phyloP scores from a whole-genome alignment of 2,329 filamentous ascomycete genomes.

The Hirsutella rhossiliensis region DNA sequence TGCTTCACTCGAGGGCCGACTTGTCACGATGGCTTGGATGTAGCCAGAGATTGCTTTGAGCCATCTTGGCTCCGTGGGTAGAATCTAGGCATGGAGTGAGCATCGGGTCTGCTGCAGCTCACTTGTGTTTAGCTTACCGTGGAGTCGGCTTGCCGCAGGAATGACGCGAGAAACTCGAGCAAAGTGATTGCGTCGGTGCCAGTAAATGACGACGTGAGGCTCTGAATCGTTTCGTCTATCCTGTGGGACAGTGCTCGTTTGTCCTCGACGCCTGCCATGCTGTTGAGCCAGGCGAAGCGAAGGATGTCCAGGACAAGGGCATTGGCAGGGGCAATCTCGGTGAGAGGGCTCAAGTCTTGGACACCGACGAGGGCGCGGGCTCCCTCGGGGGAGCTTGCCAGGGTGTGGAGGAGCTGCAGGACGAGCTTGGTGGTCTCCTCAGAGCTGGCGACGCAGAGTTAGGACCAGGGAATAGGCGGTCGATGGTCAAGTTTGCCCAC shows the following conservation, averaged over 20 bases:
- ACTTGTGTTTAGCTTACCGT: slow-evolving; percentile 25
- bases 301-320: slow-evolving; percentile 43
- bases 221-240: slow-evolving; percentile 34
- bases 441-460: slow-evolving; percentile 23
- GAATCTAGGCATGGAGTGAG: slow-evolving; percentile 22
- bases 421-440: slow-evolving; percentile 38
- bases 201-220: slow-evolving; percentile 39
- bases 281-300: slow-evolving; percentile 43
- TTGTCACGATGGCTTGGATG: slow-evolving; percentile 41
- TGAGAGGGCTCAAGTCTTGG: slow-evolving; percentile 40
- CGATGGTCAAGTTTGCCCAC: slow-evolving; percentile 19
- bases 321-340: slow-evolving; percentile 43
- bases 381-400: slow-evolving; percentile 40
- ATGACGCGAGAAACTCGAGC: slow-evolving; percentile 40
- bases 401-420: slow-evolving; percentile 43
- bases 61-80: slow-evolving; percentile 42
- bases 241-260: slow-evolving; percentile 19
- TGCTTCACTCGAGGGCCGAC: slow-evolving; percentile 40
- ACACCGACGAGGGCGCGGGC: slow-evolving; percentile 34
- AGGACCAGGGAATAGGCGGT: neutral
- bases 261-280: slow-evolving; percentile 20
- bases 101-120: neutral
- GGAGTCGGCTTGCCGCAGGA: slow-evolving; percentile 36
- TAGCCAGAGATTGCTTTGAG: slow-evolving; percentile 31
- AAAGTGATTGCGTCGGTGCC: slow-evolving; percentile 49